Evolutionary conservation across 495 filamentous ascomycete species (phyloP).

Genomic region (Wilcoxina mikolae): DNA sequence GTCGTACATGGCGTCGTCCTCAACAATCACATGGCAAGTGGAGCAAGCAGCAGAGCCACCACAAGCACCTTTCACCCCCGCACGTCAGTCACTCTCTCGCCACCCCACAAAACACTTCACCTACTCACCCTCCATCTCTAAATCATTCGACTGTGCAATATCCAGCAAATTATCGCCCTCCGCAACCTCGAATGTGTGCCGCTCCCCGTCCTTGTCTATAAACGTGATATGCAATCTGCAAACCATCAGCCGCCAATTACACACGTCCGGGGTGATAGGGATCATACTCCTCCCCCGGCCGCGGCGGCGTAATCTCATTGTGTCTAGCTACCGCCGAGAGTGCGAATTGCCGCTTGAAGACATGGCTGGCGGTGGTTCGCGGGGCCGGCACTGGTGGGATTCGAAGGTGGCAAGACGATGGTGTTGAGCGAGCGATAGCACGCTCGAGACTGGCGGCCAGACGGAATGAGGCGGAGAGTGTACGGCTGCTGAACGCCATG

Average conservation of each 20-base stretch:
- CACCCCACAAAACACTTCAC: neutral
- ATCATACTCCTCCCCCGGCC: conserved; percentile 84
- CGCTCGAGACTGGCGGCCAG: no score
- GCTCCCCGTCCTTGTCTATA: conserved; percentile 76
- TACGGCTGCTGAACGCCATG: no score
- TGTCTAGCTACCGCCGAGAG: neutral
- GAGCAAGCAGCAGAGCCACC: conserved; percentile 93
- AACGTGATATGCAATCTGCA: conserved; percentile 75
- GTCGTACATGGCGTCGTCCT: conserved; percentile 70
- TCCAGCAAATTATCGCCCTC: conserved; percentile 85
- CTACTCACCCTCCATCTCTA: conserved; percentile 80
- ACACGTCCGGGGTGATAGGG: neutral
- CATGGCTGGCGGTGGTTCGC: no score
- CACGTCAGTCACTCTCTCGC: neutral
- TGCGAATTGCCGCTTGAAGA: neutral
- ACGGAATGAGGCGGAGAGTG: no score
- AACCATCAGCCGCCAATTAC: neutral
- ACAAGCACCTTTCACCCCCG: conserved; percentile 56
- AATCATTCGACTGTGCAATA: conserved; percentile 83
- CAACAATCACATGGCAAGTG: conserved; percentile 91
- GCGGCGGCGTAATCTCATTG: conserved; percentile 44
- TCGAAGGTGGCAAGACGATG: no score
- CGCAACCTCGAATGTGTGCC: conserved; percentile 60
- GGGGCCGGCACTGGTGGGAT: no score
- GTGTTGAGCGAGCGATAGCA: no score